Percentiles rank a stretch among this genome's conserved stretches.
Evolutionary conservation across 306 rosid genomes (phyloP).

Genomic region (Prosopis cineraria): DNA sequence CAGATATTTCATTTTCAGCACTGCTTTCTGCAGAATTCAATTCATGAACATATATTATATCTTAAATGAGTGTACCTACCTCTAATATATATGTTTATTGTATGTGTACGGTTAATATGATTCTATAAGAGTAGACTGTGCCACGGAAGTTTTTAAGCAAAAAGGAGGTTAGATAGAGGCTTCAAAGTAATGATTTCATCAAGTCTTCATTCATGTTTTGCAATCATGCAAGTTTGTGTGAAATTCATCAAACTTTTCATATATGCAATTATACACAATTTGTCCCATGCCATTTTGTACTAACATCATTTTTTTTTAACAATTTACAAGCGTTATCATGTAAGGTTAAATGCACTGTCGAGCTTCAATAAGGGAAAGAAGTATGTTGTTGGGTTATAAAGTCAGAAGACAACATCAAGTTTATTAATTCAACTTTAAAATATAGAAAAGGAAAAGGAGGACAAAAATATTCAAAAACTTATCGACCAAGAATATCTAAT

Average conservation of each 20-base stretch:
- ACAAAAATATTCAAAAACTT: too few relatives aligned
- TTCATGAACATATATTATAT: neutral
- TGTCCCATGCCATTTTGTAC: constrained; percentile 42
- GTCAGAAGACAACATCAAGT: neutral
- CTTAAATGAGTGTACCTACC: neutral
- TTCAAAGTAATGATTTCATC: constrained; percentile 38
- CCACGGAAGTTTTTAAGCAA: neutral
- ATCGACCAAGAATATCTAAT: too few relatives aligned
- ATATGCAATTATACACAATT: constrained; percentile 10
- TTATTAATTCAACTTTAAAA: too few relatives aligned
- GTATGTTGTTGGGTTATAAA: too few relatives aligned
- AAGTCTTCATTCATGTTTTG: constrained; percentile 43
- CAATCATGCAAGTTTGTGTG: constrained; percentile 58
- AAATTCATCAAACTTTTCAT: constrained; percentile 44
- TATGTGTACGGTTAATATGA: neutral
- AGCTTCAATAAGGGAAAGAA: too few relatives aligned
- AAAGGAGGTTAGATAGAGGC: constrained; percentile 29
- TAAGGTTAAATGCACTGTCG: too few relatives aligned
- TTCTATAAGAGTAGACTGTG: neutral
- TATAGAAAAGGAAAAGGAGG: too few relatives aligned
- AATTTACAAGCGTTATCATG: too few relatives aligned
- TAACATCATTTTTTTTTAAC: too few relatives aligned
- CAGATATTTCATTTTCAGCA: neutral
- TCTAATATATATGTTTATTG: neutral
- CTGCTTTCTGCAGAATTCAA: neutral